Conservation (phyloP, 2,329 filamentous ascomycete species). For the Microdochium trichocladiopsis region DNA sequence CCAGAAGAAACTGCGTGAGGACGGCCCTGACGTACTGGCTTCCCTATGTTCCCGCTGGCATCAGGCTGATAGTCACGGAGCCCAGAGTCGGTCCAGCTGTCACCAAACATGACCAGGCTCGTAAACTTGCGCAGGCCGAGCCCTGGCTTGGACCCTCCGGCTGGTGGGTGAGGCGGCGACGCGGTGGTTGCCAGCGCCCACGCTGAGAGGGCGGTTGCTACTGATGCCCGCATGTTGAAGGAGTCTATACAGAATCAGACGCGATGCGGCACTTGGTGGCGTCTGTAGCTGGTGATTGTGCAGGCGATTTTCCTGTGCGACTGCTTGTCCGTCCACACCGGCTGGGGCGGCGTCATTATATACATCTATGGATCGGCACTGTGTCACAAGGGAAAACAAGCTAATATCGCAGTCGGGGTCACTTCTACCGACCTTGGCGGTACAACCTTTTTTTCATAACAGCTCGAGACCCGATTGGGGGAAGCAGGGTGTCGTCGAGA, state of each 20-base stretch:
- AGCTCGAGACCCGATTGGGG: not conserved
- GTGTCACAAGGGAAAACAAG: no score
- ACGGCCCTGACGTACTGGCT: slow-evolving; percentile 1
- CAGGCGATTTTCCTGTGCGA: no score
- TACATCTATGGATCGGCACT: no score
- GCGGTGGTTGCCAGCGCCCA: not conserved
- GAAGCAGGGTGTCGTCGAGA: not conserved
- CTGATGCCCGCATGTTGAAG: not conserved
- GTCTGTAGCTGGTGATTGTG: no score
- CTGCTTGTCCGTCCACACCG: no score
- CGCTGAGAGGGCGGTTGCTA: not conserved
- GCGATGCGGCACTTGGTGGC: not conserved
- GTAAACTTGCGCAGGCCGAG: slow-evolving; percentile 1
- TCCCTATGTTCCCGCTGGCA: slow-evolving; percentile 1
- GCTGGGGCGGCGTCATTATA: no score
- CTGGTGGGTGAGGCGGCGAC: not conserved
- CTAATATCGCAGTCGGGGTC: no score
- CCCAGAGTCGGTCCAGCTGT: slow-evolving; percentile 3
- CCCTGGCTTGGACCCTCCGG: not conserved
- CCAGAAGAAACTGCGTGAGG: not conserved
- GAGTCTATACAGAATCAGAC: not conserved
- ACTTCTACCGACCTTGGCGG: no score
- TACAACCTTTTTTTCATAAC: no score
- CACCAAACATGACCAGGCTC: slow-evolving; percentile 2
- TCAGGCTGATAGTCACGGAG: slow-evolving; percentile 1